Evolutionary conservation across 2,329 filamentous ascomycete species (phyloP).

Genomic region (Massarina eburnea): DNA sequence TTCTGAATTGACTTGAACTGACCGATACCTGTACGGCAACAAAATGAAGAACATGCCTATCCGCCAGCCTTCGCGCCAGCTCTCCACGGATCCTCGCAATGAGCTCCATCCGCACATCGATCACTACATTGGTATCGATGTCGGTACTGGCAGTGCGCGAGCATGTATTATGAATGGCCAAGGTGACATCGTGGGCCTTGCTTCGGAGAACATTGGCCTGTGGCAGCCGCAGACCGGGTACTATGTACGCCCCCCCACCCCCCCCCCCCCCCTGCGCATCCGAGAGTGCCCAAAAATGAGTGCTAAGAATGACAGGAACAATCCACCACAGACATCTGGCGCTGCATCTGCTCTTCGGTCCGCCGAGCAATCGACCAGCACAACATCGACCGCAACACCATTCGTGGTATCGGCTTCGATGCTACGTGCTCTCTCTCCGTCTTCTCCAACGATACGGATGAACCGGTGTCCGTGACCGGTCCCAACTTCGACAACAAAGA

Average conservation of each 20-base stretch:
- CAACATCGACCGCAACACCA: slow-evolving; percentile 70
- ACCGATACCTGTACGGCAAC: background rate
- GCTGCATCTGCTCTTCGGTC: slow-evolving; percentile 87
- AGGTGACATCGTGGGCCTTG: slow-evolving; percentile 75
- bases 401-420: slow-evolving; percentile 94
- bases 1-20: too few relatives aligned
- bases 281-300: background rate
- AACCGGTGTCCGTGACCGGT: slow-evolving; percentile 87
- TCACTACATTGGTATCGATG: slow-evolving; percentile 84
- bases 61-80: slow-evolving; percentile 45
- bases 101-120: slow-evolving; percentile 59
- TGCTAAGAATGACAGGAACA: slow-evolving; percentile 67
- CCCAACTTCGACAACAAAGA: slow-evolving; percentile 77
- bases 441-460: slow-evolving; percentile 84
- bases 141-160: slow-evolving; percentile 91
- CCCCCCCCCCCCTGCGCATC: background rate
- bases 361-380: slow-evolving; percentile 80
- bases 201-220: slow-evolving; percentile 55
- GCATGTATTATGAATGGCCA: slow-evolving; percentile 93
- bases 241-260: slow-evolving; percentile 47
- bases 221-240: slow-evolving; percentile 58
- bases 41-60: slow-evolving; percentile 31
- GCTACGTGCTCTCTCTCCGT: slow-evolving; percentile 97
- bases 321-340: slow-evolving; percentile 97
- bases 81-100: slow-evolving; percentile 56